phyloP scores from a whole-genome alignment of 2,329 filamentous ascomycete species.

The Neurospora sp. region DNA sequence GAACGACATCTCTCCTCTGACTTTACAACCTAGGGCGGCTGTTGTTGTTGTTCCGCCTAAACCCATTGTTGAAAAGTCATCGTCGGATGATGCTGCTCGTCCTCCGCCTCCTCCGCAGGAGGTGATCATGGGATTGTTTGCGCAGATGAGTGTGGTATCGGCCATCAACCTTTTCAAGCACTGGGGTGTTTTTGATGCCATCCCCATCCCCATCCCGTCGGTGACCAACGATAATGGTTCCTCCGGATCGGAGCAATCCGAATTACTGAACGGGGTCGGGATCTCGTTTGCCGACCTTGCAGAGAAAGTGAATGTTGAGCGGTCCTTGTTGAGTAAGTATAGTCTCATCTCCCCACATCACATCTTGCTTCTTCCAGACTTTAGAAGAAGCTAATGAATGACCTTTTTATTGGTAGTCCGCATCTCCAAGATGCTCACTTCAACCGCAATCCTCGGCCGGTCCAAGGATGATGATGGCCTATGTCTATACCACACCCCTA shows the following conservation, averaged over 20 bases:
- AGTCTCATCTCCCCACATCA: not conserved
- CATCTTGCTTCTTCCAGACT: not conserved
- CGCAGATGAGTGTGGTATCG: constrained; percentile 15
- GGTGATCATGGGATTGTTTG: constrained; percentile 15
- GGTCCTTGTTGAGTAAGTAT: constrained; percentile 9
- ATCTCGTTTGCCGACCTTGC: constrained; percentile 11
- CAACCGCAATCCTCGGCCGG: constrained; percentile 10
- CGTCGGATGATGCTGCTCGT: constrained; percentile 5
- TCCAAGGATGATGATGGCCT: not conserved
- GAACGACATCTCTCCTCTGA: not conserved
- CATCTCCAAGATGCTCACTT: constrained; percentile 15
- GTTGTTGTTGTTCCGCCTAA: not conserved
- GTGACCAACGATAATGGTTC: no score
- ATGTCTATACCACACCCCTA: constrained; percentile 13
- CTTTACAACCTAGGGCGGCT: not conserved
- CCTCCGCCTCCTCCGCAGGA: constrained; percentile 11
- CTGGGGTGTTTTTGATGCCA: constrained; percentile 18
- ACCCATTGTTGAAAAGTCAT: not conserved
- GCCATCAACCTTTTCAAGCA: constrained; percentile 16
- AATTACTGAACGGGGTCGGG: no score
- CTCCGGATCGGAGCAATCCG: no score
- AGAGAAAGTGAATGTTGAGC: constrained; percentile 7
- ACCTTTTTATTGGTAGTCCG: constrained; percentile 5
- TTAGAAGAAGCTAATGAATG: not conserved
- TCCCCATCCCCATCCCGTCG: constrained; percentile 6